A percentile compares a stretch with the other conserved stretches of the same genome.
These are phyloP conservation scores for Stagonosporopsis cucurbitacearum DNA, from an alignment of 2,329 filamentous ascomycete species.

Conservation along the genomic window DNA sequence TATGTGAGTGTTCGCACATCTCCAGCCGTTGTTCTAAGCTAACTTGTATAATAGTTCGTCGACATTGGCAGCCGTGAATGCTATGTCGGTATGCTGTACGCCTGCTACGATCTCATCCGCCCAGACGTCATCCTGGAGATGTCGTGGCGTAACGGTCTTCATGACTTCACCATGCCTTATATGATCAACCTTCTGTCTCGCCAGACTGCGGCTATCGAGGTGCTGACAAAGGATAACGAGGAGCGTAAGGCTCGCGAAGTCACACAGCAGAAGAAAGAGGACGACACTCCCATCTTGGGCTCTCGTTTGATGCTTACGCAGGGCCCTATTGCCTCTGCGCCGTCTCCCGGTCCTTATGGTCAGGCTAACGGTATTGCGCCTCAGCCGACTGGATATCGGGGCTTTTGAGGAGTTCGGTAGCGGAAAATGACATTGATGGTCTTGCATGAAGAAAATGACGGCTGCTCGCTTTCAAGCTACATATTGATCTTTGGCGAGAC, in stretches of 20 bases:
- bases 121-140: slow-evolving; percentile 93
- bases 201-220: slow-evolving; percentile 83
- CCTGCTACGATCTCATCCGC: slow-evolving; percentile 96
- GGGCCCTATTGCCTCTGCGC: slow-evolving; percentile 68
- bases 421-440: slow-evolving; percentile 1
- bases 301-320: slow-evolving; percentile 95
- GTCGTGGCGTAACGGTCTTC: slow-evolving; percentile 93
- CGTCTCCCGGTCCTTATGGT: slow-evolving; percentile 72
- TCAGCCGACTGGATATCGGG: slow-evolving; percentile 72
- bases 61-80: slow-evolving; percentile 99
- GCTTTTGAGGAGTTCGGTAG: slow-evolving; percentile 35
- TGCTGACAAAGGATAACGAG: slow-evolving; percentile 94
- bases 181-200: slow-evolving; percentile 98
- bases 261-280: slow-evolving; percentile 86
- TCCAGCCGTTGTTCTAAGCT: slow-evolving; percentile 28
- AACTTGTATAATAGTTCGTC: slow-evolving; percentile 74
- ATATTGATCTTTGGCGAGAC: slow-evolving; percentile 34
- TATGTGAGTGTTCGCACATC: slow-evolving; percentile 75
- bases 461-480: slow-evolving; percentile 25
- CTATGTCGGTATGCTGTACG: slow-evolving; percentile 99
- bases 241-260: slow-evolving; percentile 77
- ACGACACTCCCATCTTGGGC: slow-evolving; percentile 91
- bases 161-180: slow-evolving; percentile 99
- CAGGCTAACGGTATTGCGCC: slow-evolving; percentile 89
- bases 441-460: slow-evolving; percentile 15